phyloP scores from a whole-genome alignment of 345 rosid genomes.

The Citrus unshiu region DNA sequence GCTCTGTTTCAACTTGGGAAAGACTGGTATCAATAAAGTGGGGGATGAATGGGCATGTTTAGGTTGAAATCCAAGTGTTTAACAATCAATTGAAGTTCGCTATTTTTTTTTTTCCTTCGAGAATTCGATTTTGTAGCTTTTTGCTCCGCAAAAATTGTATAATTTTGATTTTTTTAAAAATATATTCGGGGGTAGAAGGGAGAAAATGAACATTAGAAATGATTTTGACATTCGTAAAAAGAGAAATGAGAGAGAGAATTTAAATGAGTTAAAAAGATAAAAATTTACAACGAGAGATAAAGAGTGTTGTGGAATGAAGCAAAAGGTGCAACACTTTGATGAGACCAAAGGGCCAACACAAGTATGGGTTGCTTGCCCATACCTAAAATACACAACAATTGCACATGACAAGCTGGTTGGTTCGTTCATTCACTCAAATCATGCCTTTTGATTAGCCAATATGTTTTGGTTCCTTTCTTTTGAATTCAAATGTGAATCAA shows the following conservation, averaged over 20 bases:
- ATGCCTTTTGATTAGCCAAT: neutral
- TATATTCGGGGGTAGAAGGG: neutral
- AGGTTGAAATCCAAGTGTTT: slow-evolving; percentile 3
- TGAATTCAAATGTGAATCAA: neutral
- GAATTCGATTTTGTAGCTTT: slow-evolving; percentile 6
- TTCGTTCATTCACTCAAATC: neutral
- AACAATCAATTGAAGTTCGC: slow-evolving; percentile 2
- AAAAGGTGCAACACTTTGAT: neutral
- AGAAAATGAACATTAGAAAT: neutral
- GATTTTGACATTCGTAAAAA: neutral
- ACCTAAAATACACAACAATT: slow-evolving; percentile 9
- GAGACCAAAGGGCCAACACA: slow-evolving; percentile 8
- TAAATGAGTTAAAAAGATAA: neutral
- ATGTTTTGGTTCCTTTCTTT: neutral
- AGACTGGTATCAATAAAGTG: too few relatives aligned
- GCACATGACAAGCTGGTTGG: slow-evolving; percentile 18
- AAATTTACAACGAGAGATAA: neutral
- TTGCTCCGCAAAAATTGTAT: neutral
- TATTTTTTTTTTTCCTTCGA: neutral
- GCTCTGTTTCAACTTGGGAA: too few relatives aligned
- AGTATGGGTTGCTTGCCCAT: slow-evolving; percentile 22
- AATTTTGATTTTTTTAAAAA: neutral
- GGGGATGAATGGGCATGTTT: too few relatives aligned
- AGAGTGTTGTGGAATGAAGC: too few relatives aligned
- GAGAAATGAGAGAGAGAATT: too few relatives aligned